phyloP scores from a whole-genome alignment of 768 basidiomycete genomes.

The Pleurotus djamor region DNA sequence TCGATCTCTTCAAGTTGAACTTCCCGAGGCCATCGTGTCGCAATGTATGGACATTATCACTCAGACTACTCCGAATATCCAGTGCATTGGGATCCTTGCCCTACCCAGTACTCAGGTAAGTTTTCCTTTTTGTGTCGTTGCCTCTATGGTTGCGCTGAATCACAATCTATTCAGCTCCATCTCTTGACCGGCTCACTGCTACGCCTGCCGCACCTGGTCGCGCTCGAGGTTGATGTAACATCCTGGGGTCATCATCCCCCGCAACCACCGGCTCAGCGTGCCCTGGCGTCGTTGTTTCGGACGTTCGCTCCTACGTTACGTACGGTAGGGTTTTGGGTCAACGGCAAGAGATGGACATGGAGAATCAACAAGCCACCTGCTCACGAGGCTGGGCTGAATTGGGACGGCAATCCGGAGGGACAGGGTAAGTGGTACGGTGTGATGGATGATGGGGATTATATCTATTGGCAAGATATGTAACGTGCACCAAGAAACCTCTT shows the following conservation, averaged over 20 bases:
- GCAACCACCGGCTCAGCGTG: background rate
- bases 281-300: background rate
- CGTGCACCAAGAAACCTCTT: no score
- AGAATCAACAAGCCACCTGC: background rate
- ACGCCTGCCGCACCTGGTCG: background rate
- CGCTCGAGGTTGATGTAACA: background rate
- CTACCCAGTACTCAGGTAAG: slow-evolving; percentile 1
- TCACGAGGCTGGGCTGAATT: background rate
- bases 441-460: background rate
- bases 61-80: background rate
- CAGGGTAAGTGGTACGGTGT: background rate
- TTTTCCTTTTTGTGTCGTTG: background rate
- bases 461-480: no score
- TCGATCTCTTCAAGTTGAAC: background rate
- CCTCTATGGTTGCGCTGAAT: background rate
- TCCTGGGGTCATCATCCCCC: background rate
- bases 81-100: background rate
- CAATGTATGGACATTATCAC: background rate
- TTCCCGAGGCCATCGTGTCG: background rate
- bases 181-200: background rate
- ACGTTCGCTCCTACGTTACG: background rate
- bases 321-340: slow-evolving; percentile 1
- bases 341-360: background rate
- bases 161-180: background rate
- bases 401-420: background rate